Evolutionary conservation across 345 rosid species (phyloP), one percentile per base, ranked within the genome.

Genomic region (Heritiera littoralis): DNA sequence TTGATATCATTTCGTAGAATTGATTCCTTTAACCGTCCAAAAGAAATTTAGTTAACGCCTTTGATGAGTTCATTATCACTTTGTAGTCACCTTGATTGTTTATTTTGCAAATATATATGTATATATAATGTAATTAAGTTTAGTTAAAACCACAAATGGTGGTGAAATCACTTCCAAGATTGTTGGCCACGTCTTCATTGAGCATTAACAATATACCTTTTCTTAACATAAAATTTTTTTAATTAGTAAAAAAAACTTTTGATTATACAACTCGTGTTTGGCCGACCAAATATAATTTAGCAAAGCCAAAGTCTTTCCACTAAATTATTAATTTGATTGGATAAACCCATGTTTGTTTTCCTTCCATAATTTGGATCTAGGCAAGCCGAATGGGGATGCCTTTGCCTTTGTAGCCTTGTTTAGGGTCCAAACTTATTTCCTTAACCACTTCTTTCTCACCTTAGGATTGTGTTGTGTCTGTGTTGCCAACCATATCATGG

Each of bases 401-500:
- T 18, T 77, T 69, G 85, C 60, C 13, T 18, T 77, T 69, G 85
- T 74, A 84, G 66, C 77, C 81, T 70, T 66, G 23, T 59, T 48
- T 69, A 58, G 82, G 78, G 80, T 54, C 23, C 83, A 75, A 61
- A 66, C 78, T 76, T 66, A 77, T 69, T 77, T 77, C 79, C 68
- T 20, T 54, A 55, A 64, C 48, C 18, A 64, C 81, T 79, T 51
- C 46, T 79, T 45, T 69, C 69, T 15, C 43, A 58, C 13, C 14
- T 20, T 45, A 45, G 74, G 56, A 75, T 81, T 77, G 67, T 77
- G 75, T 7, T 83, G 88, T 75, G 79, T 75, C 76, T 54, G 66
- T 78, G 74, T 82, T 73, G 83, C 90, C 87, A 81, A 84, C 88
- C 84, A 66, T 51, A 87, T 87, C 71, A 87, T 86, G 56, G 32